phyloP scores from a whole-genome alignment of 2,329 filamentous ascomycete species.

The Periconia digitata region DNA sequence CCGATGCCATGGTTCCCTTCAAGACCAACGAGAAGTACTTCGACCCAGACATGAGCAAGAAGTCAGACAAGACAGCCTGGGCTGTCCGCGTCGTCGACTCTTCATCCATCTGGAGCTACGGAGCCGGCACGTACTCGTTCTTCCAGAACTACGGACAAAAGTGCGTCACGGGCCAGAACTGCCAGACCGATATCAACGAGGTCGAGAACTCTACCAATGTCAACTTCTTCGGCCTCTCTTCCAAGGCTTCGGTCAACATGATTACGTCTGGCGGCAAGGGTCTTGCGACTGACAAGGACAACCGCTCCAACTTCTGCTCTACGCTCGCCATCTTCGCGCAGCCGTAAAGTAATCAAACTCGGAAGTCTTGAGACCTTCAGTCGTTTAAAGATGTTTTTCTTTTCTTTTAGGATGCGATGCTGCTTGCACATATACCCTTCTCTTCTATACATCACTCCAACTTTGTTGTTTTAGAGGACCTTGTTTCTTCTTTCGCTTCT shows the following conservation, averaged over 20 bases:
- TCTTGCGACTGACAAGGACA: conserved; percentile 46
- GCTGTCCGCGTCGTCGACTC: conserved; percentile 47
- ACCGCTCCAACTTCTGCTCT: conserved; percentile 52
- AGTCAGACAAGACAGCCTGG: conserved; percentile 46
- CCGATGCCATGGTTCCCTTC: conserved; percentile 62
- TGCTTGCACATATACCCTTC: too few relatives aligned
- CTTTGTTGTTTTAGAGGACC: too few relatives aligned
- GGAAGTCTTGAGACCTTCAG: background rate
- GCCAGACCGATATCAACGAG: conserved; percentile 55
- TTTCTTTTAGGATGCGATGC: too few relatives aligned
- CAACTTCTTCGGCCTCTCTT: conserved; percentile 51
- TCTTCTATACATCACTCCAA: too few relatives aligned
- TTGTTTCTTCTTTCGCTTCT: too few relatives aligned
- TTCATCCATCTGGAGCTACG: conserved; percentile 49
- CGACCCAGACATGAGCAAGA: conserved; percentile 46
- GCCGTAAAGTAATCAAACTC: conserved; percentile 9
- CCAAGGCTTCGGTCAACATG: conserved; percentile 55
- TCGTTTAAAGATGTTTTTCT: conserved; percentile 1
- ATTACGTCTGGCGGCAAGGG: conserved; percentile 43
- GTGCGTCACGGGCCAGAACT: conserved; percentile 51
- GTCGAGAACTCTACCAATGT: conserved; percentile 47
- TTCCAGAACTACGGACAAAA: conserved; percentile 60
- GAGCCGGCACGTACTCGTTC: conserved; percentile 59
- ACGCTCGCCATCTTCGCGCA: conserved; percentile 47
- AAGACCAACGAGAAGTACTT: conserved; percentile 45